Evolutionary conservation across 192 early-diverging fungal species (phyloP).

Genomic region (Coemansia sp.): DNA sequence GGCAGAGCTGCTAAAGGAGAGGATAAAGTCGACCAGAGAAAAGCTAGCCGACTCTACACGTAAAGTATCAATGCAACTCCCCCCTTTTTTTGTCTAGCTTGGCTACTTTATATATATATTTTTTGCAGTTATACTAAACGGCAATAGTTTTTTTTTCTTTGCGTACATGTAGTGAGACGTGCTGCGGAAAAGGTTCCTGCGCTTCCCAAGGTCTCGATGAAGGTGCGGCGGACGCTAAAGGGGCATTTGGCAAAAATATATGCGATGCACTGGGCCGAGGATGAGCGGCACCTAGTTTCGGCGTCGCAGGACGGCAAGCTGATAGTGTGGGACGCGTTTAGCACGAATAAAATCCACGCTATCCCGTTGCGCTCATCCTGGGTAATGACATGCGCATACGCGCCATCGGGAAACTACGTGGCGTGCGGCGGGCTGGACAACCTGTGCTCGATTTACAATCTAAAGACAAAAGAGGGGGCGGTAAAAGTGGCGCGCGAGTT

Average conservation of each 20-base stretch:
- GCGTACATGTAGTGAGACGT: slow-evolving; percentile 69
- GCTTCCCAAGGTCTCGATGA: slow-evolving; percentile 91
- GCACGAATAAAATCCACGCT: slow-evolving; percentile 99
- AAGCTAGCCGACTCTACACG: slow-evolving; percentile 95
- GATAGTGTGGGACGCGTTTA: slow-evolving; percentile 99
- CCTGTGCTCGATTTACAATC: slow-evolving; percentile 99
- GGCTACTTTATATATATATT: no score
- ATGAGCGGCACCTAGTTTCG: slow-evolving; percentile 96
- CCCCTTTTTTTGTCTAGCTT: slow-evolving; percentile 1
- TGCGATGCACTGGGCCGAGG: slow-evolving; percentile 98
- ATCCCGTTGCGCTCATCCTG: slow-evolving; percentile 98
- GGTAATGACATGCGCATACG: slow-evolving; percentile 99
- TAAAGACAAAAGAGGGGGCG: slow-evolving; percentile 92
- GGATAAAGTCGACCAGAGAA: slow-evolving; percentile 93
- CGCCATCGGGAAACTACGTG: slow-evolving; percentile 97
- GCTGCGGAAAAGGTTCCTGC: slow-evolving; percentile 87
- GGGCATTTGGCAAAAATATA: slow-evolving; percentile 99
- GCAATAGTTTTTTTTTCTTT: background rate
- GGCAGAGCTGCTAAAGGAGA: slow-evolving; percentile 94
- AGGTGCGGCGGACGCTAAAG: slow-evolving; percentile 95
- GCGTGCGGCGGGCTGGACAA: slow-evolving; percentile 99
- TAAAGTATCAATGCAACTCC: slow-evolving; percentile 59
- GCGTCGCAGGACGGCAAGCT: slow-evolving; percentile 99
- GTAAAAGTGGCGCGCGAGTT: slow-evolving; percentile 96
- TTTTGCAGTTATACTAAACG: background rate